Percentiles rank a stretch among this genome's conserved stretches.
Conservation (phyloP, 495 filamentous ascomycete genomes). For the Penicillium paxilli region DNA sequence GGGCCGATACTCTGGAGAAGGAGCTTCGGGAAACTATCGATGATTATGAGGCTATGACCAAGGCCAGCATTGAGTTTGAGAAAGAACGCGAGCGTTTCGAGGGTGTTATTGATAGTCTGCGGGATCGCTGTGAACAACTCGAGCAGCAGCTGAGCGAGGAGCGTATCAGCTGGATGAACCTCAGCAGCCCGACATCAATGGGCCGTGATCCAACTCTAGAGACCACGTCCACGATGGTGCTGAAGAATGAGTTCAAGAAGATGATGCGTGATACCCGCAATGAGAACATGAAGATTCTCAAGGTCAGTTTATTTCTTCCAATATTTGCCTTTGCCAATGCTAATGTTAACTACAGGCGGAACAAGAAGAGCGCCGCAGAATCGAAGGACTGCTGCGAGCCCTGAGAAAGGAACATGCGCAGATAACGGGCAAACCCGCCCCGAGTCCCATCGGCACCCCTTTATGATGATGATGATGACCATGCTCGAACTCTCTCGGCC, state of each 20-base stretch:
- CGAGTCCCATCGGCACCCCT: constrained; percentile 50
- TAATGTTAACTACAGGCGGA: constrained; percentile 51
- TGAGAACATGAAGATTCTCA: constrained; percentile 67
- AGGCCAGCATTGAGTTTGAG: constrained; percentile 81
- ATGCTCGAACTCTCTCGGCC: constrained; percentile 2
- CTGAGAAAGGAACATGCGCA: constrained; percentile 55
- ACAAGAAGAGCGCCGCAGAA: constrained; percentile 68
- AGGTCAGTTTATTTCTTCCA: constrained; percentile 49
- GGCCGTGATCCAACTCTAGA: constrained; percentile 50
- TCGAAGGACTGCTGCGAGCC: constrained; percentile 59
- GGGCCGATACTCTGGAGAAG: constrained; percentile 63
- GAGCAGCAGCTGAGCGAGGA: constrained; percentile 72
- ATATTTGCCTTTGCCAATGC: constrained; percentile 3
- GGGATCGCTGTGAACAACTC: constrained; percentile 67
- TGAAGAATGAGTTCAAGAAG: constrained; percentile 84
- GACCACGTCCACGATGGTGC: constrained; percentile 67
- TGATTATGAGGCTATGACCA: constrained; percentile 87
- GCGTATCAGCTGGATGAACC: constrained; percentile 67
- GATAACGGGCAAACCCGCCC: constrained; percentile 49
- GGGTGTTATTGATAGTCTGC: constrained; percentile 63
- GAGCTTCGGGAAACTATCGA: constrained; percentile 80
- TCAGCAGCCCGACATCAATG: constrained; percentile 52
- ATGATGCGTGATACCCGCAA: constrained; percentile 83
- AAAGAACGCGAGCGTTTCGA: constrained; percentile 81
- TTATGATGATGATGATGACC: constrained; percentile 39